Percentiles rank a stretch among this genome's conserved stretches.
Conservation (phyloP, 768 basidiomycete genomes). For the Lactarius trivialis region DNA sequence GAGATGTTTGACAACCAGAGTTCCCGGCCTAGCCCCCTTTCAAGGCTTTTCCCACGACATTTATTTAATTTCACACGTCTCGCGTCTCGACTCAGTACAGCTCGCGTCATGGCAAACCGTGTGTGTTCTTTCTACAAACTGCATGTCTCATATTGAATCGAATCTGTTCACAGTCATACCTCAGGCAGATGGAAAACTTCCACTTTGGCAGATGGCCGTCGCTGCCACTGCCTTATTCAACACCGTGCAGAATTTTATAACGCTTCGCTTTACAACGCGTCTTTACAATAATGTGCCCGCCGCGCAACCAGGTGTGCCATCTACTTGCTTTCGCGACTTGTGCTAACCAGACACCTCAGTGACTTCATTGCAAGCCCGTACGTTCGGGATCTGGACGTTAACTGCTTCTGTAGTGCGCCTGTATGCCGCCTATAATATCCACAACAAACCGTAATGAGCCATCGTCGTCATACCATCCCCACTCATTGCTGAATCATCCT, state of each 20-base stretch:
- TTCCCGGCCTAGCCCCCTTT: slow-evolving; percentile 7
- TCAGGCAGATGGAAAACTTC: slow-evolving; percentile 60
- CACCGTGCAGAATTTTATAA: slow-evolving; percentile 73
- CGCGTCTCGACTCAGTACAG: background rate
- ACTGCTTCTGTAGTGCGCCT: slow-evolving; percentile 75
- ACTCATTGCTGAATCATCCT: slow-evolving; percentile 5
- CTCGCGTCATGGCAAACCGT: background rate
- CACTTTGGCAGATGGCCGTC: slow-evolving; percentile 84
- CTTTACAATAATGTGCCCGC: slow-evolving; percentile 53
- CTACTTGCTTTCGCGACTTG: background rate
- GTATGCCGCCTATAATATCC: slow-evolving; percentile 88
- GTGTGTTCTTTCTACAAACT: background rate
- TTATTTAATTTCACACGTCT: background rate
- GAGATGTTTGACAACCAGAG: slow-evolving; percentile 16
- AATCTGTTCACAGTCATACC: slow-evolving; percentile 47
- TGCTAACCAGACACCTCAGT: slow-evolving; percentile 41
- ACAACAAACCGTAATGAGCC: slow-evolving; percentile 62
- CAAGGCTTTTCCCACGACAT: slow-evolving; percentile 11
- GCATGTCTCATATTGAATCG: background rate
- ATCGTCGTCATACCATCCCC: background rate
- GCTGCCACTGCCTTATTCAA: slow-evolving; percentile 79
- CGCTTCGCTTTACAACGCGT: slow-evolving; percentile 67
- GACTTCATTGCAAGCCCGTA: slow-evolving; percentile 77
- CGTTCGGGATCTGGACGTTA: slow-evolving; percentile 89
- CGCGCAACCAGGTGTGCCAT: slow-evolving; percentile 23